phyloP scores from a whole-genome alignment of 1,284 basidiomycete species.

The Schizopora paradoxa region DNA sequence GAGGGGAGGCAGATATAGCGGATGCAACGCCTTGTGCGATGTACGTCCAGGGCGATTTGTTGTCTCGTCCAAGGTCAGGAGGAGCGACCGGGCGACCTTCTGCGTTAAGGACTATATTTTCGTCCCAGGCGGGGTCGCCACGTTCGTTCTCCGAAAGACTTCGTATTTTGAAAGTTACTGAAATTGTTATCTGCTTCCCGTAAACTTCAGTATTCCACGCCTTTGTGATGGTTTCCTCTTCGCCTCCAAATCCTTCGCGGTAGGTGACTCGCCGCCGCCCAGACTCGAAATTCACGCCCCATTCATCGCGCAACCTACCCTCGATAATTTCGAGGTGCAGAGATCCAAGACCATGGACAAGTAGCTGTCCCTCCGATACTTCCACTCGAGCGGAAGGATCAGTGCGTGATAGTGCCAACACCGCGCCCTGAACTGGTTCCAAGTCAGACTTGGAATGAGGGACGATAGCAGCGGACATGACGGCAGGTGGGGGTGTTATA shows the following conservation, averaged over 20 bases:
- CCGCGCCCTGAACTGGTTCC: slow-evolving; percentile 68
- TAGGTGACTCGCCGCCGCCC: slow-evolving; percentile 77
- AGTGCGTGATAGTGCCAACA: slow-evolving; percentile 73
- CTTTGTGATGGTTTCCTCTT: slow-evolving; percentile 28
- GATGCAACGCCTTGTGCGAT: slow-evolving; percentile 64
- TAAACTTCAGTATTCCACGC: slow-evolving; percentile 58
- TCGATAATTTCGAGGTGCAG: slow-evolving; percentile 87
- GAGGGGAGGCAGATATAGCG: slow-evolving; percentile 68
- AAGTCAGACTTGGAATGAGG: slow-evolving; percentile 80
- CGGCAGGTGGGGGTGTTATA: slow-evolving; percentile 69
- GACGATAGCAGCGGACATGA: slow-evolving; percentile 75
- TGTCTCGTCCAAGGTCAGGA: slow-evolving; percentile 41
- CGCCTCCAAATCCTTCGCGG: slow-evolving; percentile 59
- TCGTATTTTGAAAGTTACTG: slow-evolving; percentile 48
- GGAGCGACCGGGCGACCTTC: slow-evolving; percentile 46
- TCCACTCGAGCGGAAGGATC: slow-evolving; percentile 82
- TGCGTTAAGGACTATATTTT: slow-evolving; percentile 59
- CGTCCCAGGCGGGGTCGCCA: slow-evolving; percentile 67
- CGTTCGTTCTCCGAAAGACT: slow-evolving; percentile 48
- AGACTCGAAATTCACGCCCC: slow-evolving; percentile 73
- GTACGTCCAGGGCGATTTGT: slow-evolving; percentile 40
- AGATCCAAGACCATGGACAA: slow-evolving; percentile 80
- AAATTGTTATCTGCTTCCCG: slow-evolving; percentile 44
- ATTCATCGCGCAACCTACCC: slow-evolving; percentile 74
- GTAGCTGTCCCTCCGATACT: slow-evolving; percentile 73